Base-by-base conservation (phyloP, 1,139 yeast genomes). In the Kodamaea fungicola region DNA sequence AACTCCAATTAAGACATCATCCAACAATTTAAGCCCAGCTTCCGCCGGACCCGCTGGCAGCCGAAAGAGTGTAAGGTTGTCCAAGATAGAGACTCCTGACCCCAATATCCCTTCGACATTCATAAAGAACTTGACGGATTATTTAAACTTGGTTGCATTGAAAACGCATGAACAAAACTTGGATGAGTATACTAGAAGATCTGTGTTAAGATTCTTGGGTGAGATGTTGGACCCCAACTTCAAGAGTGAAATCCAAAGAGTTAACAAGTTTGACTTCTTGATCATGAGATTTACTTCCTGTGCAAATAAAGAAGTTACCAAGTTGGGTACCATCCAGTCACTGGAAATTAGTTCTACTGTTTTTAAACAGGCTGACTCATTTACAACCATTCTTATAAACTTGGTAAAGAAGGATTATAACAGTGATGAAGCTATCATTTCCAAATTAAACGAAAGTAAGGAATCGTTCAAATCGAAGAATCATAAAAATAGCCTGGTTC, bases 251-350 rank as follows among this genome's bases (percentile, higher is more conserved):
- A 46, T 67, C 30, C 44, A 61, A 30, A 55, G 70, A 16, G 66
- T 71, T 40, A 64, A 67, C 29, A 70, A 76, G 27, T 76, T 80
- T 1, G 90, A 83, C 46, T 83, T 79, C 40, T 61, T 85, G 36
- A 74, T 85, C 7, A 75, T 82, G 66, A 69, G 74, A 54, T 86
- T 84, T 54, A 76, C 83, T 13, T 71, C 81, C 19, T 71, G 77
- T 41, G 80, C 86, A 7, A 78, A 79, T 40, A 81, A 78, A 46
- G 90, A 83, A 54, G 55, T 83, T 28, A 69, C 67, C 35, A 79
- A 80, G 44, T 46, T 76, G 29, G 75, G 76, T 1, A 54, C 59
- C 30, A 47, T 57, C n/a, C 68, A 68, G 4, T 61, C 56, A 2
- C 52, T 61, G 9, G 74, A 76, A 31, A 59, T 70, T 26, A 72